Evolutionary conservation across 768 basidiomycete genomes (phyloP).

Genomic region (Nevesoporus exiguus): DNA sequence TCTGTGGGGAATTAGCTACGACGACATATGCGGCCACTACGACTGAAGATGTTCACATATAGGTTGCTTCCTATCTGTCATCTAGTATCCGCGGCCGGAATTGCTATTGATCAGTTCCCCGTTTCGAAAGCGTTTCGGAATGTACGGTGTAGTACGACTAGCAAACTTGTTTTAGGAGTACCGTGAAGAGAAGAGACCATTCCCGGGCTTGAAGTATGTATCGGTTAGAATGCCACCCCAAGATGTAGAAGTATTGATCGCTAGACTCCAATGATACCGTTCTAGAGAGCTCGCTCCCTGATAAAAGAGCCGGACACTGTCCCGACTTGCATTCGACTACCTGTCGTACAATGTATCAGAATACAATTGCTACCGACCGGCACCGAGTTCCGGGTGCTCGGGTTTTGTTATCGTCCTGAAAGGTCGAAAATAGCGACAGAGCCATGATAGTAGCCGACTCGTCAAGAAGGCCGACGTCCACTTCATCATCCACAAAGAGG

Average conservation of each 20-base stretch:
- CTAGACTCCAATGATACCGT: too few relatives aligned
- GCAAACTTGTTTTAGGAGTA: too few relatives aligned
- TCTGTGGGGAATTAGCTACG: slow-evolving; percentile 45
- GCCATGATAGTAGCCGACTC: neutral
- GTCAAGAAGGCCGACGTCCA: slow-evolving; percentile 3
- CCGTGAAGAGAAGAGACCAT: too few relatives aligned
- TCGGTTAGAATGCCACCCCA: too few relatives aligned
- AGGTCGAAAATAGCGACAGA: slow-evolving; percentile 1
- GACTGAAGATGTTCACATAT: neutral
- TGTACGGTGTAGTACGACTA: too few relatives aligned
- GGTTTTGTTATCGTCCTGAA: neutral
- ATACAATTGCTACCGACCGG: neutral
- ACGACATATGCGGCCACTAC: neutral
- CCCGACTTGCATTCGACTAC: neutral
- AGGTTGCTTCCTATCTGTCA: too few relatives aligned
- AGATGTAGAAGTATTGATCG: too few relatives aligned
- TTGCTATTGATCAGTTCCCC: too few relatives aligned
- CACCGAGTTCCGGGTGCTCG: neutral
- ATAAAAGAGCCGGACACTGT: neutral
- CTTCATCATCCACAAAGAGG: neutral
- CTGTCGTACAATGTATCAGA: neutral
- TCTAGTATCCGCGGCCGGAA: too few relatives aligned
- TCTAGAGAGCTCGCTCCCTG: too few relatives aligned
- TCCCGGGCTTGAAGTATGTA: too few relatives aligned
- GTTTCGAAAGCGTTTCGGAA: too few relatives aligned